These are phyloP conservation scores for Melampsora americana DNA, from an alignment of 1,284 basidiomycete genomes.

Conservation along the genomic window DNA sequence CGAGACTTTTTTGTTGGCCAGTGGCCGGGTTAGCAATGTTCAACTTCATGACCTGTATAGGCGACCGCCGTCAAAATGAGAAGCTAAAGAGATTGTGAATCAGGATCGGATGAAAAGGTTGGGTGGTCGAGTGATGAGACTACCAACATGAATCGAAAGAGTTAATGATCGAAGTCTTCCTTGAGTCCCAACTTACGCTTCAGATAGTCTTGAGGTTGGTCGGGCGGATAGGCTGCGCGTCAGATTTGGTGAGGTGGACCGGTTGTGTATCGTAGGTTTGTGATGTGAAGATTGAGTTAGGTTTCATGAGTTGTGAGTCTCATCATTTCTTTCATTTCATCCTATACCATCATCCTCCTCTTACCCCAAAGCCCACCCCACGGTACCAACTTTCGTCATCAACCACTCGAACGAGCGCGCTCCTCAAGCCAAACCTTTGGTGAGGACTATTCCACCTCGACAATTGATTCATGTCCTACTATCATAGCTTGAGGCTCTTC, in stretches of 20 bases:
- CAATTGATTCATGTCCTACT: not conserved
- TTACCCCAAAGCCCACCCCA: not conserved
- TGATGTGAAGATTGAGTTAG: constrained; percentile 4
- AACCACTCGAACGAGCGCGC: not conserved
- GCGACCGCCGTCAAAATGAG: constrained; percentile 48
- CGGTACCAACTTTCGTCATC: constrained; percentile 7
- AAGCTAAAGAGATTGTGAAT: constrained; percentile 34
- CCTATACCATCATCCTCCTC: not conserved
- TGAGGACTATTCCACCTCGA: constrained; percentile 33
- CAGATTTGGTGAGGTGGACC: not conserved
- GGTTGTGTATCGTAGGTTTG: not conserved
- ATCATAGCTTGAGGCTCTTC: constrained; percentile 41
- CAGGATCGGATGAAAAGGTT: constrained; percentile 15
- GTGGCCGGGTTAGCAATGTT: constrained; percentile 87
- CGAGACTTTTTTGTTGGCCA: constrained; percentile 82
- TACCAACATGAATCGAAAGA: not conserved
- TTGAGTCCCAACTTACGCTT: constrained; percentile 37
- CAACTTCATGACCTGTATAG: constrained; percentile 72
- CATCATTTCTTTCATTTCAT: constrained; percentile 4
- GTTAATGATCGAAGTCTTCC: constrained; percentile 14
- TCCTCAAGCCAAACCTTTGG: constrained; percentile 34
- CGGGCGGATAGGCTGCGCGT: not conserved
- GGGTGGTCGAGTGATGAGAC: not conserved
- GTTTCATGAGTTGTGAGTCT: constrained; percentile 22
- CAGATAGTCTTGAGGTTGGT: constrained; percentile 5